Base-by-base conservation (phyloP, 495 filamentous ascomycete species). In the Daldinia grandis region DNA sequence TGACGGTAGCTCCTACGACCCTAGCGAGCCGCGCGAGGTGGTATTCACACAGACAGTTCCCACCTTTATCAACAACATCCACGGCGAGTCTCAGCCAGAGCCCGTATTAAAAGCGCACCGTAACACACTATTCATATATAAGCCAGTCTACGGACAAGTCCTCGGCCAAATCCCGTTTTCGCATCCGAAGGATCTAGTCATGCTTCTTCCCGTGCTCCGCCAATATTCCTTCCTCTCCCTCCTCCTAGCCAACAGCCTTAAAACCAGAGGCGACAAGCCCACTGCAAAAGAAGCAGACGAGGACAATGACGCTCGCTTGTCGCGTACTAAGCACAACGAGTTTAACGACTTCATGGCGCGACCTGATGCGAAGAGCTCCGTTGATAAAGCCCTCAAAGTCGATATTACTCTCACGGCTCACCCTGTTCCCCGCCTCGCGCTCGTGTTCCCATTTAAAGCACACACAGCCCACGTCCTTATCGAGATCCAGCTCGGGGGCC, bases 171-270 rank as follows among this genome's bases (percentile, higher is more conserved):
- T 98, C 8, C 90, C 92, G 1, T 97, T 99, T 72, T 87, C 89
- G 1, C 95, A 98, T 75, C 95, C 95, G 2, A 87, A 90, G 56
- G 93, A 98, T 74, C 81, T 99, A 14, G 80, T 94, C 27, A 86
- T 86, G 40, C 88, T 97, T 58, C 82, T 98, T 25, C 93, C 91
- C 15, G 81, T 87, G 21, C 82, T 95, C 6, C 84, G 93, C 7
- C 93, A 96, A 78, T 95, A 92, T 74, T 90, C 87, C 1, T 83
- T 93, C 53, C 74, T 94, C 0, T 85, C 86, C 2, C 87, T 82
- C 12, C 71, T 95, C 12, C 85, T 95, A 4, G 80, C 85, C 15
- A 89, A 86, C 44, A 87, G 85, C 58, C 90, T 93, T 71, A 76
- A 76, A 15, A 33, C 76, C 4, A 64, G 35, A 24, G 65, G 70